Conservation (phyloP, 1,284 basidiomycete genomes). For the Microbotryomycetes sp. region DNA sequence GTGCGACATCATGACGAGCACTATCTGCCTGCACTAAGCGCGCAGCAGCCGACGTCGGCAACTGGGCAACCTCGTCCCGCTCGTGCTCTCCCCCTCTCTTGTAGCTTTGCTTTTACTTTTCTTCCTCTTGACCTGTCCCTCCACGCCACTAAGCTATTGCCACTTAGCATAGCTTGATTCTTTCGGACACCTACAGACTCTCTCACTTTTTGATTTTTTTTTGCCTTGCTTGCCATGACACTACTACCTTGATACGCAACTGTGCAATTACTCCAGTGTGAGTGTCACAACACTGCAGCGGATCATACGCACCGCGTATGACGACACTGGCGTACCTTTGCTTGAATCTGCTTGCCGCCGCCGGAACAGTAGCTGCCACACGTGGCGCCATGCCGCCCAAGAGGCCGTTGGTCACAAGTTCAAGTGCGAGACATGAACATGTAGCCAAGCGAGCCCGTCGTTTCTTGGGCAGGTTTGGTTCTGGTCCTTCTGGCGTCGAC, state of each 20-base stretch:
- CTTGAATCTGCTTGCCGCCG: too few relatives aligned
- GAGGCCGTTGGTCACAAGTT: background rate
- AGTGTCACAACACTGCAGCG: too few relatives aligned
- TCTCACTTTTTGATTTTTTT: background rate
- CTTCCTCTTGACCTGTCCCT: background rate
- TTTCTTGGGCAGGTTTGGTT: background rate
- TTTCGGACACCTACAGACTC: background rate
- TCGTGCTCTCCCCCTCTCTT: background rate
- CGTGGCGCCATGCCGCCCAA: slow-evolving; percentile 8
- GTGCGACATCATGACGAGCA: slow-evolving; percentile 11
- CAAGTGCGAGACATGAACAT: background rate
- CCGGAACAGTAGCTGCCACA: too few relatives aligned
- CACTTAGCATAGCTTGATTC: background rate
- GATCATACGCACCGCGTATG: too few relatives aligned
- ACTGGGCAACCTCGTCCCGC: background rate
- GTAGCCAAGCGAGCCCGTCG: background rate
- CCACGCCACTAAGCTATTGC: background rate
- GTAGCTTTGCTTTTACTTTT: background rate
- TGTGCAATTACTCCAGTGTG: too few relatives aligned
- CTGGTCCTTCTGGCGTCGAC: background rate
- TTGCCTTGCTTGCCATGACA: too few relatives aligned
- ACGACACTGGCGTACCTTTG: too few relatives aligned
- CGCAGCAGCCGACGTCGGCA: background rate
- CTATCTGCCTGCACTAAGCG: background rate
- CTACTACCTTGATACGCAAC: too few relatives aligned